phyloP scores from a whole-genome alignment of 2,329 filamentous ascomycete species.

The Fusarium sacchari region DNA sequence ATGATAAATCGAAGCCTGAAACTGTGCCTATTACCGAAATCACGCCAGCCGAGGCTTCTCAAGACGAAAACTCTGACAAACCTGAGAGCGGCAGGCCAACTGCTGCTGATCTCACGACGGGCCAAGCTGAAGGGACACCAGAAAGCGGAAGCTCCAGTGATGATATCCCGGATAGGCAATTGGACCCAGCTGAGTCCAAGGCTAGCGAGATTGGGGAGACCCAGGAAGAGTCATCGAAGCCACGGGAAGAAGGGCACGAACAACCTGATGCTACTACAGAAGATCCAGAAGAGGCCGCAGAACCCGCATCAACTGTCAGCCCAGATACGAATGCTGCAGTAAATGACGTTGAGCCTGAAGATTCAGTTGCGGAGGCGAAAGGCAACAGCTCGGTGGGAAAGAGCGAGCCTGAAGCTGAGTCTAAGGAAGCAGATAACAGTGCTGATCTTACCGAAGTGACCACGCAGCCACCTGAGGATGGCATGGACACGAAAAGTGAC shows the following conservation, averaged over 20 bases:
- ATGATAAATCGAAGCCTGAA: neutral
- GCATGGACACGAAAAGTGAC: conserved; percentile 1
- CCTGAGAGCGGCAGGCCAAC: neutral
- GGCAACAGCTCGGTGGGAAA: neutral
- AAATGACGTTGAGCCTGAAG: neutral
- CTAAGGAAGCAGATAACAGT: neutral
- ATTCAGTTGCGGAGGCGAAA: neutral
- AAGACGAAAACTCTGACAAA: neutral
- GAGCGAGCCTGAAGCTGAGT: neutral
- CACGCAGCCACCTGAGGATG: neutral
- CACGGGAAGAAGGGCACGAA: conserved; percentile 1
- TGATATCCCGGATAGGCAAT: neutral
- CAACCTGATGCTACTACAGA: conserved; percentile 7
- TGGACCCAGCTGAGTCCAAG: neutral
- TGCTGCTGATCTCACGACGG: neutral
- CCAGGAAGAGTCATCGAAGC: conserved; percentile 3
- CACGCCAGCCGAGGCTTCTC: neutral
- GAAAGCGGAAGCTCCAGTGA: conserved; percentile 4
- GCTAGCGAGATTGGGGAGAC: neutral
- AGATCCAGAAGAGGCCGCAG: neutral
- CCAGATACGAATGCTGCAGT: conserved; percentile 1
- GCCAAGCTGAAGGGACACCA: neutral
- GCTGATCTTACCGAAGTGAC: conserved; percentile 2
- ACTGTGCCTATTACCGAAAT: neutral
- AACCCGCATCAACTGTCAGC: neutral